These are phyloP conservation scores for Penicillium sp. DNA, from an alignment of 2,329 filamentous ascomycete species.

Conservation along the genomic window DNA sequence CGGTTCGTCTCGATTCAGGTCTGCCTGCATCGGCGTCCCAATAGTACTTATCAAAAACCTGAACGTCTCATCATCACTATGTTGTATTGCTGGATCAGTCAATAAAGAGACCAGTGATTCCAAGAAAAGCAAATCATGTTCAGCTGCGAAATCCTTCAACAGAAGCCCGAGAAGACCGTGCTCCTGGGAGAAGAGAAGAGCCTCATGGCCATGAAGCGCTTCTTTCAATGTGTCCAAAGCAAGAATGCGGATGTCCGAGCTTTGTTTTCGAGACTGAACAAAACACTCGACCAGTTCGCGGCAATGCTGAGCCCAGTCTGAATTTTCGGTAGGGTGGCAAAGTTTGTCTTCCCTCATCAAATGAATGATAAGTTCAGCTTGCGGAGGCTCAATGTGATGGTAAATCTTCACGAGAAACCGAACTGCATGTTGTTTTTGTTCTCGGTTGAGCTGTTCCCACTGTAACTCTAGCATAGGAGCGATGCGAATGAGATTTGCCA, in stretches of 20 bases:
- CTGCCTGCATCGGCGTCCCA: constrained; percentile 37
- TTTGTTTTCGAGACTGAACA: constrained; percentile 38
- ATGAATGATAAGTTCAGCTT: constrained; percentile 41
- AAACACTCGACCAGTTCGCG: constrained; percentile 39
- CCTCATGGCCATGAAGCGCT: constrained; percentile 35
- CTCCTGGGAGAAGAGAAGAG: constrained; percentile 32
- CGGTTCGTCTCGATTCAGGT: constrained; percentile 32
- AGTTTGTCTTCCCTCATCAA: constrained; percentile 35
- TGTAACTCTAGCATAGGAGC: constrained; percentile 36
- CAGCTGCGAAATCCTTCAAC: constrained; percentile 36
- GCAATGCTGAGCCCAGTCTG: constrained; percentile 36
- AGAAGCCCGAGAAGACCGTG: constrained; percentile 36
- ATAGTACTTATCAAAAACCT: constrained; percentile 34
- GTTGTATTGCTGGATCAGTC: constrained; percentile 33
- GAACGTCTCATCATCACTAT: constrained; percentile 34
- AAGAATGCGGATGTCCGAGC: constrained; percentile 40
- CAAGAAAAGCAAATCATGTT: constrained; percentile 40
- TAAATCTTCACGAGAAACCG: constrained; percentile 39
- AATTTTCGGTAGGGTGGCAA: constrained; percentile 33
- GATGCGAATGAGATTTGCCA: constrained; percentile 40
- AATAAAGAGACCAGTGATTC: constrained; percentile 42
- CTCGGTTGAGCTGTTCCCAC: constrained; percentile 38
- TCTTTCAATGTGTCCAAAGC: constrained; percentile 43
- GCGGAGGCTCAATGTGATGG: constrained; percentile 38
- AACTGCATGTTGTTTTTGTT: constrained; percentile 38